phyloP scores from a whole-genome alignment of 768 basidiomycete genomes.

The Lenzites betulinus region DNA sequence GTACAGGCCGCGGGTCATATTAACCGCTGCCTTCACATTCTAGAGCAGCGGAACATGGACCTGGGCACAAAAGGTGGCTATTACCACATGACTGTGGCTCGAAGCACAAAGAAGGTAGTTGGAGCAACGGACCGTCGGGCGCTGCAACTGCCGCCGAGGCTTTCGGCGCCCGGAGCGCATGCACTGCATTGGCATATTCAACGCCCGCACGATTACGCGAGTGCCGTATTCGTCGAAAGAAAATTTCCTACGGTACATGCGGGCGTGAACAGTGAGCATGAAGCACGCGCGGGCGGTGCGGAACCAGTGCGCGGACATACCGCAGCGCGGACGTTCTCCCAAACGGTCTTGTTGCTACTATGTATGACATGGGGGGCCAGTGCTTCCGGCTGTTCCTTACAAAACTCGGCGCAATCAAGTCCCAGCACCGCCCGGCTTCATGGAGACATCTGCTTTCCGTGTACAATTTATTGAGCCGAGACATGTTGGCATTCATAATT shows the following conservation, averaged over 20 bases:
- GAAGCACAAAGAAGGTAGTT: neutral
- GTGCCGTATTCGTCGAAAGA: neutral
- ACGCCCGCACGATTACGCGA: neutral
- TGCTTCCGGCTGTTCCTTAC: neutral
- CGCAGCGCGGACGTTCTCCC: neutral
- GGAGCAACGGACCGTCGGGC: neutral
- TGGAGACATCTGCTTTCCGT: neutral
- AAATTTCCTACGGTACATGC: neutral
- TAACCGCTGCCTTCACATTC: neutral
- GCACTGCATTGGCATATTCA: neutral
- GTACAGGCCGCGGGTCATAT: neutral
- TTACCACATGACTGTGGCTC: neutral
- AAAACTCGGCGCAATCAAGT: neutral
- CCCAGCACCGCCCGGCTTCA: neutral
- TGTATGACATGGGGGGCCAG: no score
- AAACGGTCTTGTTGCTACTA: no score
- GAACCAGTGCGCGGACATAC: neutral
- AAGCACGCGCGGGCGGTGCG: neutral
- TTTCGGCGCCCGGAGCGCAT: neutral
- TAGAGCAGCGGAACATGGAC: neutral
- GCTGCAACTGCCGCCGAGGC: neutral
- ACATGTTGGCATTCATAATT: no score
- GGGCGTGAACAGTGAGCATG: neutral
- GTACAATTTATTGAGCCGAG: neutral
- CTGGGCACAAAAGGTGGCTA: neutral